phyloP scores from a whole-genome alignment of 305 asterid species.

The Withania somnifera region DNA sequence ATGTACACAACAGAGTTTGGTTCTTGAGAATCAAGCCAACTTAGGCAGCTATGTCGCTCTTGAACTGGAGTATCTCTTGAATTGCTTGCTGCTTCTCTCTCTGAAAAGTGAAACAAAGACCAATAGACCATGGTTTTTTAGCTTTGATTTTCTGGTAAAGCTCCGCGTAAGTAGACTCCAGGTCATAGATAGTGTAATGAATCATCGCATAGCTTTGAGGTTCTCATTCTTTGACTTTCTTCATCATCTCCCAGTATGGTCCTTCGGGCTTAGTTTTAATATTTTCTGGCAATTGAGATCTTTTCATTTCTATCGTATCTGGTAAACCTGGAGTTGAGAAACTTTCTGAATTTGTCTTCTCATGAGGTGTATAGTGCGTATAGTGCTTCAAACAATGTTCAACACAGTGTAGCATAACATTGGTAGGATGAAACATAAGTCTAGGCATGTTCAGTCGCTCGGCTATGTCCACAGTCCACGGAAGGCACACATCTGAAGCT shows the following conservation, averaged over 20 bases:
- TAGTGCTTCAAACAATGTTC: slow-evolving; percentile 8
- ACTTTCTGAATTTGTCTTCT: background rate
- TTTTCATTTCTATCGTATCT: slow-evolving; percentile 8
- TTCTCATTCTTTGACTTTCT: slow-evolving; percentile 6
- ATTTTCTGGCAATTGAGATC: slow-evolving; percentile 7
- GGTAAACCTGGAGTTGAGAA: slow-evolving; percentile 19
- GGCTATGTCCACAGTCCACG: no score
- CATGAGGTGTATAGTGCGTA: slow-evolving; percentile 18
- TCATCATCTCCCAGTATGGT: background rate
- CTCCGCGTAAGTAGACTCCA: slow-evolving; percentile 25
- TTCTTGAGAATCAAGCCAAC: slow-evolving; percentile 38
- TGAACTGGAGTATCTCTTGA: slow-evolving; percentile 7
- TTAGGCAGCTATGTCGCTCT: slow-evolving; percentile 7
- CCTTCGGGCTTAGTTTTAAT: background rate
- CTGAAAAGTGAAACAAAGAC: slow-evolving; percentile 28
- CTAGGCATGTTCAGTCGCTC: slow-evolving; percentile 19
- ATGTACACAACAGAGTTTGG: slow-evolving; percentile 39
- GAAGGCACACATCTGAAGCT: background rate
- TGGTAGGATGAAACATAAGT: background rate
- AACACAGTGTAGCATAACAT: slow-evolving; percentile 13
- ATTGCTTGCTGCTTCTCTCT: slow-evolving; percentile 10
- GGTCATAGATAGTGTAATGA: slow-evolving; percentile 30
- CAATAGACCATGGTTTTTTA: slow-evolving; percentile 31
- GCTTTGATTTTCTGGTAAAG: slow-evolving; percentile 11
- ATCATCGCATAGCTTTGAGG: slow-evolving; percentile 20